A percentile compares a stretch with the other conserved stretches of the same genome.
Conservation (phyloP, 192 early-diverging fungal genomes). For the Coemansia sp. region DNA sequence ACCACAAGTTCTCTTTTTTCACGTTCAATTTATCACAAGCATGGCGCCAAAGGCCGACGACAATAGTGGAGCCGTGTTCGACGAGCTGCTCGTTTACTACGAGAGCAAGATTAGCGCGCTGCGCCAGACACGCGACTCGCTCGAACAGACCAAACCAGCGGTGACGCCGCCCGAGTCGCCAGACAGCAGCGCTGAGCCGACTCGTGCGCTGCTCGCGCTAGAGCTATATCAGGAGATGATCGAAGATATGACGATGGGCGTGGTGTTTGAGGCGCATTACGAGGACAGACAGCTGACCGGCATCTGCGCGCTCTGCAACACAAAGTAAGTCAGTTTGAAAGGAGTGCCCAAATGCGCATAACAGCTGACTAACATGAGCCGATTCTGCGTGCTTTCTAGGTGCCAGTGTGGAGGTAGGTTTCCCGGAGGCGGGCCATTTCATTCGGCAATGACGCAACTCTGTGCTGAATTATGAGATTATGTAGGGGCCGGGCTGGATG, state of each 20-base stretch:
- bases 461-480: too few species aligned
- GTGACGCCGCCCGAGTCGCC: constrained; percentile 20
- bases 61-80: constrained; percentile 26
- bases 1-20: neutral
- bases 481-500: constrained; percentile 8
- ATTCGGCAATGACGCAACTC: too few species aligned
- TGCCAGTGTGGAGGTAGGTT: constrained; percentile 50
- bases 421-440: constrained; percentile 4
- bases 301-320: constrained; percentile 74
- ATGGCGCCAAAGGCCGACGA: constrained; percentile 15
- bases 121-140: constrained; percentile 32
- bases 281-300: constrained; percentile 62
- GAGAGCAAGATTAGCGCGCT: constrained; percentile 38
- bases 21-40: neutral
- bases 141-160: constrained; percentile 31
- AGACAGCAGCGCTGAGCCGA: constrained; percentile 8
- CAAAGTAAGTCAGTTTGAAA: constrained; percentile 58
- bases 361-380: neutral
- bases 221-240: constrained; percentile 60
- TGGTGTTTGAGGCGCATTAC: constrained; percentile 70
- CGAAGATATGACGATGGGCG: constrained; percentile 70
- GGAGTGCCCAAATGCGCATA: neutral
- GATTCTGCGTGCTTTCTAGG: constrained; percentile 30
- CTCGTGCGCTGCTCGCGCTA: constrained; percentile 40
- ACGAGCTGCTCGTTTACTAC: constrained; percentile 47